phyloP scores from a whole-genome alignment of 805 yeast species.

The Candida golubevii region DNA sequence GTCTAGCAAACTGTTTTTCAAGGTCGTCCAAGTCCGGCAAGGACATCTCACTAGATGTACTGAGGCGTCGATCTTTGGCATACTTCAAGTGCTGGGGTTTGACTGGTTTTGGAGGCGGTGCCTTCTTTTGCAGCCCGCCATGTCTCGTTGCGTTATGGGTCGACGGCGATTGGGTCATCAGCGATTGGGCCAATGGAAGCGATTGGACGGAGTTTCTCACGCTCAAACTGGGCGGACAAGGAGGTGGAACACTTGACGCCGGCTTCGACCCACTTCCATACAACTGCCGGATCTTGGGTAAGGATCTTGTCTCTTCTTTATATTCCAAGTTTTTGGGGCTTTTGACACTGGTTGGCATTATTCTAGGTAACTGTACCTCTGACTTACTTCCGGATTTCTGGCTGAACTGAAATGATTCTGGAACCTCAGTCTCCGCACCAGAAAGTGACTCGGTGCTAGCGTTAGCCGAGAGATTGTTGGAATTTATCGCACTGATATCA shows the following conservation, averaged over 20 bases:
- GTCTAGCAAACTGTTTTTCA: constrained; percentile 51
- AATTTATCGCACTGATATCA: constrained; percentile 21
- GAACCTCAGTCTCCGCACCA: neutral
- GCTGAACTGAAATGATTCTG: constrained; percentile 8
- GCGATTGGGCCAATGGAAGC: neutral
- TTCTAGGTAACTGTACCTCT: too few relatives aligned
- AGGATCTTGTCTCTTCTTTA: neutral
- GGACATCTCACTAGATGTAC: constrained; percentile 39
- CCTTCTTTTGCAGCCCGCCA: constrained; percentile 22
- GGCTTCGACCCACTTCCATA: neutral
- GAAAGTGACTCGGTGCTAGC: constrained; percentile 23
- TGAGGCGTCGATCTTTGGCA: constrained; percentile 21
- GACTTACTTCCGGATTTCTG: constrained; percentile 2
- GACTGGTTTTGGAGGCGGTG: constrained; percentile 63
- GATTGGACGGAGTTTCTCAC: constrained; percentile 6
- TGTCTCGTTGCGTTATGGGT: too few relatives aligned
- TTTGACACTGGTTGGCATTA: neutral
- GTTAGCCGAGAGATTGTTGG: constrained; percentile 21
- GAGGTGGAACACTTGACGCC: constrained; percentile 28
- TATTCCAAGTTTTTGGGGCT: neutral
- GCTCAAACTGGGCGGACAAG: constrained; percentile 28
- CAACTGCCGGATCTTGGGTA: constrained; percentile 2
- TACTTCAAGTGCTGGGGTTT: constrained; percentile 53
- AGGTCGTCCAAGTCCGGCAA: constrained; percentile 55
- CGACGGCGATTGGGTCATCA: too few relatives aligned